Base-by-base conservation (phyloP, 805 yeast species). In the Monosporozyma yasuniensis region DNA sequence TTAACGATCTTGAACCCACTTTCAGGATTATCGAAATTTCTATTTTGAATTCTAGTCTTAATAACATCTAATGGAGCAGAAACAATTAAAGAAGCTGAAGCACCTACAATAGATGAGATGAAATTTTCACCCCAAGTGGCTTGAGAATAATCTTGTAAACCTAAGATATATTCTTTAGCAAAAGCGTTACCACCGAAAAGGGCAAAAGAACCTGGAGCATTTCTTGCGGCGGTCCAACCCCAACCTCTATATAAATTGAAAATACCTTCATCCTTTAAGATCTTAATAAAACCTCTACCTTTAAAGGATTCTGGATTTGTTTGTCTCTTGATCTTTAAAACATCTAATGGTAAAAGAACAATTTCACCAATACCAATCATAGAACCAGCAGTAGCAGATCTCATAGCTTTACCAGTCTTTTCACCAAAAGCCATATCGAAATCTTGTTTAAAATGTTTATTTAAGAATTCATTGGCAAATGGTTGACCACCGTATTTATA, bases 171-270 rank as follows among this genome's bases (percentile, higher is more conserved):
- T 72, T 93, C 99, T 73, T 93, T 93, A 54, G 99, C 98, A 67
- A 93, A 93, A 14, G 99, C 96, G 65, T 91, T 89, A 72, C 98
- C 99, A 59, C 99, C 99, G 60, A 93, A 93, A 51, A 93, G 75
- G 16, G 98, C 96, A 65, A 93, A 93, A 2, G 96, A 88, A 52
- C 99, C 99, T 37, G 99, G 99, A 2, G 98, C 97, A 68, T 93
- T 93, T 79, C 99, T 84, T 42, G 99, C 99, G 59, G 95, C 95
- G 52, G 99, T 93, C 99, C 99, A 93, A 52, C 97, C 98, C 96
- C 97, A 90, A 57, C 99, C 99, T 67, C 96, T 79, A 74, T 93
- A 93, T 59, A 93, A 76, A 22, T 93, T 88, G 52, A 88, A 77
- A 10, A 64, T 47, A 18, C 99, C 98, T 72, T 93, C 99, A 66